Evolutionary conservation across 106 monocot species (phyloP).

Genomic region (Dioscorea alata): DNA sequence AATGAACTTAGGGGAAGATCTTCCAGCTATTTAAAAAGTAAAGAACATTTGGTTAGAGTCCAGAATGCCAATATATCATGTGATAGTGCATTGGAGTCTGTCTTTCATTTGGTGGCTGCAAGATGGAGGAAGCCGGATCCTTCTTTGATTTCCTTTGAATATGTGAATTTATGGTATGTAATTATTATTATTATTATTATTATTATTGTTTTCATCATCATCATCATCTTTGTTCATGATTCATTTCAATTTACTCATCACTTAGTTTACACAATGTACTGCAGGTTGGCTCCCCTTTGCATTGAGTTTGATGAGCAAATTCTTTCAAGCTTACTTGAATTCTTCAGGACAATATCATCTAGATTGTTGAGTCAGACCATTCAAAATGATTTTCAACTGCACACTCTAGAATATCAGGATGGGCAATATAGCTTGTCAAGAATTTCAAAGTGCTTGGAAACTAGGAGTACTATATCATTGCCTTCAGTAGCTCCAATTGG

Average conservation of each 20-base stretch:
- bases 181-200: too few species aligned
- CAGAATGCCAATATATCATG: conserved; percentile 22
- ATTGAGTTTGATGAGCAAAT: conserved; percentile 89
- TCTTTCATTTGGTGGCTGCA: conserved; percentile 51
- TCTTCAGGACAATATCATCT: conserved; percentile 46
- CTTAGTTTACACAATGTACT: not conserved
- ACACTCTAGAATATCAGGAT: conserved; percentile 14
- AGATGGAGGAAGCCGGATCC: conserved; percentile 74
- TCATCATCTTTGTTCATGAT: not conserved
- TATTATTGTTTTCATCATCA: not conserved
- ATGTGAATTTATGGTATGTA: conserved; percentile 71
- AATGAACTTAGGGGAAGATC: conserved; percentile 35
- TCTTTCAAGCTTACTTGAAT: conserved; percentile 62
- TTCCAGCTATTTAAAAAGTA: conserved; percentile 22
- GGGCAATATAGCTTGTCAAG: conserved; percentile 3
- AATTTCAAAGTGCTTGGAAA: conserved; percentile 8
- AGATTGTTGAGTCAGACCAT: conserved; percentile 46
- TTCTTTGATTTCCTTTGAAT: conserved; percentile 75
- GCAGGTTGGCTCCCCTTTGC: conserved; percentile 72
- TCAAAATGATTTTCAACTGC: conserved; percentile 33
- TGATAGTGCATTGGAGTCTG: conserved; percentile 23
- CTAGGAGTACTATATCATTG: conserved; percentile 19
- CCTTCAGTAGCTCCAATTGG: conserved; percentile 77
- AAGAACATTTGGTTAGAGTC: conserved; percentile 22
- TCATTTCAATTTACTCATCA: not conserved